Evolutionary conservation across 306 rosid species (phyloP).

Genomic region (Pyrus bretschneideri): DNA sequence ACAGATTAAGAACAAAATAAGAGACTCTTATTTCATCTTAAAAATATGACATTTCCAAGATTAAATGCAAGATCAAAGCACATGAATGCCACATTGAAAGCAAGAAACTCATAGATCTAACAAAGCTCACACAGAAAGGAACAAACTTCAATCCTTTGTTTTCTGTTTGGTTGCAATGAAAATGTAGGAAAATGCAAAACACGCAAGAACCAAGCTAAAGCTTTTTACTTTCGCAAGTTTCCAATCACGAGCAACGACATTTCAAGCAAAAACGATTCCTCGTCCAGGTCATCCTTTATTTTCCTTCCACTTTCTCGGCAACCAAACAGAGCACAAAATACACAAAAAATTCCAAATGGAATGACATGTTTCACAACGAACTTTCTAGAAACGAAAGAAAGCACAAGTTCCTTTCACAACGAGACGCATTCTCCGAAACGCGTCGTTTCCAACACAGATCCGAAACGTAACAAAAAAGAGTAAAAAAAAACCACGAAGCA

Average conservation of each 20-base stretch:
- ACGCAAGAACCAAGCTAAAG: not conserved
- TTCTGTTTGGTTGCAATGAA: slow-evolving; percentile 17
- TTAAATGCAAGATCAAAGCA: not conserved
- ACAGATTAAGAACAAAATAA: not conserved
- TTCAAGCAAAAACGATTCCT: not conserved
- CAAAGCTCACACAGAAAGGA: not conserved
- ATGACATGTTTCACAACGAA: not conserved
- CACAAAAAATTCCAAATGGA: not conserved
- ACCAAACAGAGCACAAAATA: slow-evolving; percentile 1
- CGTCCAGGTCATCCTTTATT: not conserved
- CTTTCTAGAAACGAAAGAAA: slow-evolving; percentile 4
- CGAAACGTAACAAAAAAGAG: slow-evolving; percentile 26
- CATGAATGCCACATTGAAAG: not conserved
- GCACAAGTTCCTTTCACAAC: slow-evolving; percentile 16
- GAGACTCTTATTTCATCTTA: not conserved
- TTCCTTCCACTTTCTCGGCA: not conserved
- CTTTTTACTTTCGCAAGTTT: not conserved
- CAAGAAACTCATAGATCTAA: slow-evolving; percentile 12
- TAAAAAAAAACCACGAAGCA: slow-evolving; percentile 1
- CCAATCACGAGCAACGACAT: slow-evolving; percentile 4
- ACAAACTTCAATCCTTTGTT: slow-evolving; percentile 1
- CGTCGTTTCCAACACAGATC: slow-evolving; percentile 43
- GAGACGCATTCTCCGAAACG: slow-evolving; percentile 10
- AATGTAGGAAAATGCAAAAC: not conserved
- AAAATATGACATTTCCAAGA: not conserved